phyloP scores from a whole-genome alignment of 1,284 basidiomycete species.

The Cryptococcus amylolentus region DNA sequence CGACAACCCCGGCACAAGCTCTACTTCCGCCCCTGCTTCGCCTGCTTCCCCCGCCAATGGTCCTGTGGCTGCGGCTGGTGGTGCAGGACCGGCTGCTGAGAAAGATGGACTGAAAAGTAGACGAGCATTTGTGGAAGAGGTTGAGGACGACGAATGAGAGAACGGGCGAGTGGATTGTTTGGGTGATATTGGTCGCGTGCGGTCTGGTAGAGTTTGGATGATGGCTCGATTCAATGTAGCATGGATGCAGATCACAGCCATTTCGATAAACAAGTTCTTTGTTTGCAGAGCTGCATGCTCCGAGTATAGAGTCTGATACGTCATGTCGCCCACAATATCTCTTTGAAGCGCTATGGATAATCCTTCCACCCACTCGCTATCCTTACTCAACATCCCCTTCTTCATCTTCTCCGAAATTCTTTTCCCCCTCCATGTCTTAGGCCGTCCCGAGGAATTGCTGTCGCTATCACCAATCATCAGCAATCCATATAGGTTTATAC shows the following conservation, averaged over 20 bases:
- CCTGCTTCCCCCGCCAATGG: not conserved
- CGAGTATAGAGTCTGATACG: not conserved
- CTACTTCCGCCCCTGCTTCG: slow-evolving; percentile 1
- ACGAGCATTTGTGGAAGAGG: slow-evolving; percentile 39
- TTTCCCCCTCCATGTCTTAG: not conserved
- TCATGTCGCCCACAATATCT: not conserved
- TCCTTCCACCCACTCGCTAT: not conserved
- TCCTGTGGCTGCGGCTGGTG: slow-evolving; percentile 8
- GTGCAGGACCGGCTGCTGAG: not conserved
- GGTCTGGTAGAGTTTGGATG: too few relatives aligned
- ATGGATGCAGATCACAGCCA: too few relatives aligned
- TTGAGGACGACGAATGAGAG: slow-evolving; percentile 15
- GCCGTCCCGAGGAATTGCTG: slow-evolving; percentile 43
- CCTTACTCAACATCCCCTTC: not conserved
- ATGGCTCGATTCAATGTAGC: too few relatives aligned
- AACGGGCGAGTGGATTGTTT: not conserved
- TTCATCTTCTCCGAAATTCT: not conserved
- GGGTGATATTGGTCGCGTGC: not conserved
- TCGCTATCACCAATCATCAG: slow-evolving; percentile 19
- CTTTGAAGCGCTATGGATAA: too few relatives aligned
- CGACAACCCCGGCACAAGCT: slow-evolving; percentile 8
- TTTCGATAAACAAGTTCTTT: too few relatives aligned
- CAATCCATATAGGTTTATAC: not conserved
- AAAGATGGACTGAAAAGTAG: slow-evolving; percentile 13
- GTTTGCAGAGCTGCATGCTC: too few relatives aligned